These are phyloP conservation scores for Suhomyces anneliseae DNA, from an alignment of 1,139 yeast genomes.

Conservation along the genomic window DNA sequence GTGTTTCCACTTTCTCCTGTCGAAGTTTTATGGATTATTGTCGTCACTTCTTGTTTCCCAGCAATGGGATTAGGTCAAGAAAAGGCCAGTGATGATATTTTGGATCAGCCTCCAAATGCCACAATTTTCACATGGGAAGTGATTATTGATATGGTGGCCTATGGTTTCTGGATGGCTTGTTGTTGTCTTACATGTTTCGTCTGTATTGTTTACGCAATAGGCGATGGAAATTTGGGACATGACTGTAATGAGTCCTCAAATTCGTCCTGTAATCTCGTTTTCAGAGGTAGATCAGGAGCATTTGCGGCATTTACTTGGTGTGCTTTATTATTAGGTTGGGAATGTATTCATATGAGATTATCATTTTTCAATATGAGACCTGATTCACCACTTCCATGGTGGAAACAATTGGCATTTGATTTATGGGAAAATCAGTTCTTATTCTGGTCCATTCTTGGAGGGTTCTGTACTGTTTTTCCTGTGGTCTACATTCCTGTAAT, in stretches of 20 bases:
- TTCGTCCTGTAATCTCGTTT: conserved; percentile 58
- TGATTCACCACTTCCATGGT: conserved; percentile 60
- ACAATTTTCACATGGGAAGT: conserved; percentile 71
- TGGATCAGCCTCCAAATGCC: conserved; percentile 64
- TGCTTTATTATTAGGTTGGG: conserved; percentile 86
- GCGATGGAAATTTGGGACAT: conserved; percentile 65
- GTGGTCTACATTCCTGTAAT: conserved; percentile 87
- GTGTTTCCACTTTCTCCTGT: conserved; percentile 81
- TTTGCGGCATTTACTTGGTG: conserved; percentile 92
- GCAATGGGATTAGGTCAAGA: conserved; percentile 87
- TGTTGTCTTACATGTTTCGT: conserved; percentile 71
- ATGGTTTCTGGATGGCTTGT: conserved; percentile 73
- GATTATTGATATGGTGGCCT: conserved; percentile 69
- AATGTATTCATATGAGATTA: conserved; percentile 73
- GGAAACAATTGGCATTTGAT: conserved; percentile 56
- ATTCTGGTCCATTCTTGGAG: conserved; percentile 80
- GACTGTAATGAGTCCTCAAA: conserved; percentile 53
- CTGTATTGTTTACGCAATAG: conserved; percentile 63
- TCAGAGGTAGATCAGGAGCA: conserved; percentile 76
- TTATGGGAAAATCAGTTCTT: conserved; percentile 76
- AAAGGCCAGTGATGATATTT: conserved; percentile 62
- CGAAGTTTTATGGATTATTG: conserved; percentile 78
- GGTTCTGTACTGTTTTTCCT: conserved; percentile 75
- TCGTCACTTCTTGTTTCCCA: conserved; percentile 78
- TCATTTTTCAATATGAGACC: conserved; percentile 79